Evolutionary conservation across 1,284 basidiomycete genomes (phyloP), one percentile per base, ranked within the genome.

Genomic region (Agaricales sp.): DNA sequence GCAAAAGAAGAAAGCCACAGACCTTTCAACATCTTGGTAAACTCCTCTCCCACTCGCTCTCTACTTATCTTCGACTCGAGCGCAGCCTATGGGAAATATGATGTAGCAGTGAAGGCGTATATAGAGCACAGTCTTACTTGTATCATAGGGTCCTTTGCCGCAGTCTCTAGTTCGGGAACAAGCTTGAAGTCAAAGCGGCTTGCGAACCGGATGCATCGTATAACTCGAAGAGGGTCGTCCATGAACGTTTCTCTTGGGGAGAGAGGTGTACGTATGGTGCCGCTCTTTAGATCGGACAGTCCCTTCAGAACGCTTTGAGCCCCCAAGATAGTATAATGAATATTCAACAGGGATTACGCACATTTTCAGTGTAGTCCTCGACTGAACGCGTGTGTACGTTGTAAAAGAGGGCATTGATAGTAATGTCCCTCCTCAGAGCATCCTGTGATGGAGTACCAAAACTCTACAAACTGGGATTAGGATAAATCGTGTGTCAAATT

Each of bases 371-470:
- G 58, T 78, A 78, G 64, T 99, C 96, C 63, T 99, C 96, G 1
- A 99, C 83, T 8, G 70, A 58, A n/a, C 82, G 74, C 1, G 87
- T 83, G 59, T 98, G 93, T 0, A 99, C 79, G 55, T 99, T 99
- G 70, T 94, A 99, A 67, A 99, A 98, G 12, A 99, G 68, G 0
- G 96, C 75, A 61, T 99, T 99, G 65, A 99, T 95, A 0, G 96
- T 99, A 24, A 91, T 82, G 63, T 99, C 96, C 56, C 96, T 75
- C 30, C 96, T 73, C 45, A 89, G 63, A 0, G 96, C 94, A 63
- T 99, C 96, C 67, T 99, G 81, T 14, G 87, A 61, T 0, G 96
- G 93, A 1, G 95, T 97, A 1, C 96, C 96, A 52, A 95, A 95
- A 23, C 77, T 74, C 92, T 96, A 60, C 13, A 50, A 49, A 43